Evolutionary conservation across 139 green algal genomes (phyloP).

Genomic region (Edaphochlamys debaryana): DNA sequence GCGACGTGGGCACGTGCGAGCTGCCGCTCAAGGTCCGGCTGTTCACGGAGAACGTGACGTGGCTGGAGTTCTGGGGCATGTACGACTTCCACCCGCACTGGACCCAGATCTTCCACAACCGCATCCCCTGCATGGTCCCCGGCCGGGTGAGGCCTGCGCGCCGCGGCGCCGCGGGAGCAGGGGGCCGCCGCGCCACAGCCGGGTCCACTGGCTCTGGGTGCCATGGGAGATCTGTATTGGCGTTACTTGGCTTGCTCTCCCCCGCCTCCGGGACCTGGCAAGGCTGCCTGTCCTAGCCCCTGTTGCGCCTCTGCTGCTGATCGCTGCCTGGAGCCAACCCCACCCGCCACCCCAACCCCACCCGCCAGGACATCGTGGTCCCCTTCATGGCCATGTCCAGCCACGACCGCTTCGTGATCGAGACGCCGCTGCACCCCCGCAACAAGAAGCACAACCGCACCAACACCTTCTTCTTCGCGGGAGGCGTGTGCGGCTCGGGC

Average conservation of each 20-base stretch:
- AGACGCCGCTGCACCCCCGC: conserved; percentile 57
- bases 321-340: too few relatives aligned
- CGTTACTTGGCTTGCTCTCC: too few relatives aligned
- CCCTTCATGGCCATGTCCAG: conserved; percentile 66
- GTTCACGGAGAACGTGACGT: conserved; percentile 48
- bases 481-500: conserved; percentile 48
- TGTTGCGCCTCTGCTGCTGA: too few relatives aligned
- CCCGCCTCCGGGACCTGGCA: too few relatives aligned
- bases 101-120: conserved; percentile 58
- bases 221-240: too few relatives aligned
- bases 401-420: conserved; percentile 59
- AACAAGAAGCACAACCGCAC: conserved; percentile 44
- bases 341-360: too few relatives aligned
- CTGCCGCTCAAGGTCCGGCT: conserved; percentile 47
- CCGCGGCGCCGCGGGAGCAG: too few relatives aligned
- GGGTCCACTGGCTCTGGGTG: too few relatives aligned
- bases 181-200: too few relatives aligned
- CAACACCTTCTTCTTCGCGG: conserved; percentile 58
- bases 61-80: conserved; percentile 66
- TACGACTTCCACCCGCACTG: conserved; percentile 60
- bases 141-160: conserved; percentile 43
- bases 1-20: conserved; percentile 61
- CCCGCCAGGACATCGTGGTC: conserved; percentile 58
- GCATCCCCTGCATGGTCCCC: conserved; percentile 51
- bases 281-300: too few relatives aligned